These are phyloP conservation scores for Pleurostoma richardsiae DNA, from an alignment of 2,329 filamentous ascomycete genomes.

Conservation along the genomic window DNA sequence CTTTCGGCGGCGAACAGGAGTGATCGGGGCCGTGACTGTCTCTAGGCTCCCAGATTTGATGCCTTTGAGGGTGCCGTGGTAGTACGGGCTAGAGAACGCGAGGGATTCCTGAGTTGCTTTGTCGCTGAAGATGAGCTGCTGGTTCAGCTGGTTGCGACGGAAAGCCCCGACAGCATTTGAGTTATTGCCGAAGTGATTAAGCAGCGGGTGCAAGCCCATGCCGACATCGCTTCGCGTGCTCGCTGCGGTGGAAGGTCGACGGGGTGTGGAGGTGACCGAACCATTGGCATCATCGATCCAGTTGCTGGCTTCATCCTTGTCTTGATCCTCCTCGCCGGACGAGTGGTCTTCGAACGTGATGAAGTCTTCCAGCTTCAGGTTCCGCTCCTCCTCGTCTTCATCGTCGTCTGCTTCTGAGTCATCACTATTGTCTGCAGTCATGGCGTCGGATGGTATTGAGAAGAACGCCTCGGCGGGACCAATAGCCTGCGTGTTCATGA, in stretches of 20 bases:
- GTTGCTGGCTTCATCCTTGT: conserved; percentile 26
- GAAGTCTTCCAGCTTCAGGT: conserved; percentile 66
- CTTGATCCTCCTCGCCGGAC: conserved; percentile 52
- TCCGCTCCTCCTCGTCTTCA: conserved; percentile 60
- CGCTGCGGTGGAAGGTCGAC: conserved; percentile 30
- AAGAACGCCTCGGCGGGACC: conserved; percentile 75
- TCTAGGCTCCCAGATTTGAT: conserved; percentile 62
- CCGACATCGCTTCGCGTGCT: conserved; percentile 42
- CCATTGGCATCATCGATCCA: conserved; percentile 40
- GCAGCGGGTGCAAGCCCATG: conserved; percentile 40
- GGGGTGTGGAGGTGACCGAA: conserved; percentile 47
- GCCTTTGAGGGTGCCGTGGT: conserved; percentile 55
- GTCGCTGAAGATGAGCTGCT: conserved; percentile 55
- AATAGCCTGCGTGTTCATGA: conserved; percentile 60
- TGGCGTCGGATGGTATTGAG: conserved; percentile 58
- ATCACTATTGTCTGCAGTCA: conserved; percentile 44
- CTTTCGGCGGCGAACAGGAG: conserved; percentile 58
- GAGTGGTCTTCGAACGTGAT: conserved; percentile 61
- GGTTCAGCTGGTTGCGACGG: conserved; percentile 62
- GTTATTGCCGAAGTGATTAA: conserved; percentile 64
- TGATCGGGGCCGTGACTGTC: conserved; percentile 63
- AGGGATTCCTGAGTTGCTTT: conserved; percentile 59
- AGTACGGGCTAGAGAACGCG: conserved; percentile 55
- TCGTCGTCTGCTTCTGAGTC: conserved; percentile 43
- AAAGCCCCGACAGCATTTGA: conserved; percentile 71